Evolutionary conservation across 2,329 filamentous ascomycete species (phyloP).

Genomic region (Leptographium galeiforme): DNA sequence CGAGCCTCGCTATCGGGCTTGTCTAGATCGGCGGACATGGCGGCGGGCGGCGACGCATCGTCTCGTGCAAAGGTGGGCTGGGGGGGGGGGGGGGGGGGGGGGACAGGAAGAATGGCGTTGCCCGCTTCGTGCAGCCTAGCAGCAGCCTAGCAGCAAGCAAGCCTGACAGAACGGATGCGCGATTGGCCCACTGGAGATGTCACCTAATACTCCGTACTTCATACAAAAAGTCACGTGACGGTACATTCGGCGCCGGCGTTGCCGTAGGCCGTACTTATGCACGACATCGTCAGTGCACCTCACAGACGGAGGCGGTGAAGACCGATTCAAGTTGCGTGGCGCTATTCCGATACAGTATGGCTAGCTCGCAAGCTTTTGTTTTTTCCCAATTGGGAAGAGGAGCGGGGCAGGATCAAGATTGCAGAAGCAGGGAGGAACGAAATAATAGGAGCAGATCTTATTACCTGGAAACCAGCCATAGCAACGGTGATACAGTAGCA

Average conservation of each 20-base stretch:
- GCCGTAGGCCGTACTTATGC: no score
- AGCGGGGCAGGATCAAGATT: background rate
- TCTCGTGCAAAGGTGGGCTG: background rate
- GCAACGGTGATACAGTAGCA: no score
- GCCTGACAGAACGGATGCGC: no score
- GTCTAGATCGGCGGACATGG: constrained; percentile 21
- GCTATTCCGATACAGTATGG: no score
- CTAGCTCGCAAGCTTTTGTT: background rate
- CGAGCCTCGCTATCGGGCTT: constrained; percentile 24
- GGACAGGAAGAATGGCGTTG: background rate
- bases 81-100: background rate
- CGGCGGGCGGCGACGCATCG: background rate
- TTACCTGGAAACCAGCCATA: background rate
- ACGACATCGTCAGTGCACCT: no score
- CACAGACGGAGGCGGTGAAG: no score
- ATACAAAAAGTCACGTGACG: no score
- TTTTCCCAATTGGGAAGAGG: background rate
- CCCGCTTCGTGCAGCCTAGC: no score
- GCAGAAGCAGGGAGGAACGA: background rate
- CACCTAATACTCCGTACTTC: no score
- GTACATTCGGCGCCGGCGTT: no score
- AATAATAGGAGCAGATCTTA: background rate
- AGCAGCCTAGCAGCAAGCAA: background rate
- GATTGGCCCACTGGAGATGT: no score
- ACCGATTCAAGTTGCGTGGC: no score